These are phyloP conservation scores for Austroboletus niveus DNA, from an alignment of 1,284 basidiomycete genomes.

Conservation along the genomic window DNA sequence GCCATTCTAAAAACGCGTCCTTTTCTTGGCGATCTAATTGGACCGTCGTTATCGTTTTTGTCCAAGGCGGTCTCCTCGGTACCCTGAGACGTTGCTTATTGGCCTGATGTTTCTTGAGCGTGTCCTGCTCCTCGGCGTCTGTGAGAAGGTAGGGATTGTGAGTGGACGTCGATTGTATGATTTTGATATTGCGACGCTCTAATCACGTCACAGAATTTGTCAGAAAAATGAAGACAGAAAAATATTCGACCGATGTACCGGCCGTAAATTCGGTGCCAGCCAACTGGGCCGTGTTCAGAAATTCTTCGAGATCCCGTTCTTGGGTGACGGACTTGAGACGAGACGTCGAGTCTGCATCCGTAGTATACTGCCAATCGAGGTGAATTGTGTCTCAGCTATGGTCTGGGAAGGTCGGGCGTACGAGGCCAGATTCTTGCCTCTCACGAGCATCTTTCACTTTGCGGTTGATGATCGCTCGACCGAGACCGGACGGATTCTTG, in stretches of 20 bases:
- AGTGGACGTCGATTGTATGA: conserved; percentile 69
- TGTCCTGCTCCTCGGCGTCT: conserved; percentile 79
- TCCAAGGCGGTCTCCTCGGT: conserved; percentile 86
- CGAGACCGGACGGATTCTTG: conserved; percentile 75
- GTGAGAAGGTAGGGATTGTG: conserved; percentile 90
- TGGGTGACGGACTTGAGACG: conserved; percentile 93
- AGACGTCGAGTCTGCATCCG: conserved; percentile 68
- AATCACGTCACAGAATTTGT: conserved; percentile 13
- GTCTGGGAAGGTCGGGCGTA: conserved; percentile 37
- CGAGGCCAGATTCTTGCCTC: conserved; percentile 71
- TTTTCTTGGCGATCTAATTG: conserved; percentile 88
- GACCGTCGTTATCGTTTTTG: conserved; percentile 67
- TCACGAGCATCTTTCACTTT: conserved; percentile 79
- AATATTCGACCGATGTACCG: conserved; percentile 48
- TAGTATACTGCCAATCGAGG: conserved; percentile 61
- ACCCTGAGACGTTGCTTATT: conserved; percentile 77
- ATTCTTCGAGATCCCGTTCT: conserved; percentile 94
- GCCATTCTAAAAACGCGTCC: conserved; percentile 87
- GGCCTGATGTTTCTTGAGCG: conserved; percentile 69
- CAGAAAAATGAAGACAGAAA: not conserved
- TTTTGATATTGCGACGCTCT: conserved; percentile 92
- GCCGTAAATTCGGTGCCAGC: conserved; percentile 98
- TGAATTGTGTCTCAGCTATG: not conserved
- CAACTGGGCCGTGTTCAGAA: conserved; percentile 91
- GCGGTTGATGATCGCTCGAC: conserved; percentile 88